Evolutionary conservation across 768 basidiomycete genomes (phyloP).

Genomic region (Leccinum rimulosum): DNA sequence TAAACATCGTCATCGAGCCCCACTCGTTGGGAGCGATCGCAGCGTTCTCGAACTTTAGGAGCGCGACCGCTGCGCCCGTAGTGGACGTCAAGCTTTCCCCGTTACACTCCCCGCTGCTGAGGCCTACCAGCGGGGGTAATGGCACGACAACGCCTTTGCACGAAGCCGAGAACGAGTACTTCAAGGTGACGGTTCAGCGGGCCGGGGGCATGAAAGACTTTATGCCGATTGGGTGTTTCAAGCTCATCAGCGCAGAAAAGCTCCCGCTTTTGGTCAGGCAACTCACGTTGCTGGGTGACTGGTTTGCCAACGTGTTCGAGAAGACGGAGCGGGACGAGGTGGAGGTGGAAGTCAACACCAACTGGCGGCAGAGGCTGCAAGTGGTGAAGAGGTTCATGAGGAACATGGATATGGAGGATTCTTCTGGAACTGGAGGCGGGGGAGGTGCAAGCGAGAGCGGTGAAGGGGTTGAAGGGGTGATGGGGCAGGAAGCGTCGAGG

Average conservation of each 20-base stretch:
- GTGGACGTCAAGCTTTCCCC: constrained; percentile 19
- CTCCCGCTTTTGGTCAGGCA: constrained; percentile 88
- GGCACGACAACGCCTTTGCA: constrained; percentile 24
- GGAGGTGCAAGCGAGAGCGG: constrained; percentile 15
- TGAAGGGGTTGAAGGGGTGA: constrained; percentile 40
- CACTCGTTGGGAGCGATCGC: constrained; percentile 83
- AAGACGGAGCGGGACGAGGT: constrained; percentile 68
- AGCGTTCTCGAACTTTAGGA: constrained; percentile 69
- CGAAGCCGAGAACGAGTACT: constrained; percentile 89
- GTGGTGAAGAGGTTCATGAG: constrained; percentile 67
- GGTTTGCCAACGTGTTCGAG: constrained; percentile 84
- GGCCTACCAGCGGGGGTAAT: constrained; percentile 10
- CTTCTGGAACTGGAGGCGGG: constrained; percentile 20
- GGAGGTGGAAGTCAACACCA: constrained; percentile 78
- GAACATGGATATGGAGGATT: constrained; percentile 25
- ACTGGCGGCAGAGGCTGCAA: constrained; percentile 82
- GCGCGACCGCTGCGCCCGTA: neutral
- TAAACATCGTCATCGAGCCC: constrained; percentile 96
- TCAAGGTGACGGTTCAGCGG: constrained; percentile 89
- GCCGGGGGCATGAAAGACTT: constrained; percentile 93
- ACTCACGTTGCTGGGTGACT: constrained; percentile 81
- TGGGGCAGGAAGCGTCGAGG: constrained; percentile 49
- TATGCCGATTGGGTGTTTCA: constrained; percentile 88
- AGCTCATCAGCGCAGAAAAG: constrained; percentile 86
- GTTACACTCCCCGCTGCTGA: constrained; percentile 17